A percentile compares a stretch with the other conserved stretches of the same genome.
Conservation (phyloP, 768 basidiomycete genomes). For the Steccherinum ochraceum region DNA sequence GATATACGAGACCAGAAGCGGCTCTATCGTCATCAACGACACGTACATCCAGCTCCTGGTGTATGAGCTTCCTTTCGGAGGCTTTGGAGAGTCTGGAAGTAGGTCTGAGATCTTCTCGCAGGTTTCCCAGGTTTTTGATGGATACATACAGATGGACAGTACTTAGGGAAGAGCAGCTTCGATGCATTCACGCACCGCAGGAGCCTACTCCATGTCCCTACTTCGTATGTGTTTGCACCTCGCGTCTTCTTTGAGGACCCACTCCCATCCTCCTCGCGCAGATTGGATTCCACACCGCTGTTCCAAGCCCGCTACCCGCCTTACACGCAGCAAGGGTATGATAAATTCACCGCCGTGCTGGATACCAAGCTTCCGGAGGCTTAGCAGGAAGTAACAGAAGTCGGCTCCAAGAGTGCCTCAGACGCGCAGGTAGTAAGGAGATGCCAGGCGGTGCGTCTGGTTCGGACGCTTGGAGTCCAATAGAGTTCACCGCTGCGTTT, state of each 20-base stretch:
- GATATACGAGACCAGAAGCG: background rate
- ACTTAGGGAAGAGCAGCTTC: slow-evolving; percentile 21
- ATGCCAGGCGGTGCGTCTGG: too few relatives aligned
- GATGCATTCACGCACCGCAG: slow-evolving; percentile 44
- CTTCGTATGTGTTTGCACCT: slow-evolving; percentile 37
- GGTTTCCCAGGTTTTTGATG: too few relatives aligned
- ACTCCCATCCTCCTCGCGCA: background rate
- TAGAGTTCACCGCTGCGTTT: too few relatives aligned
- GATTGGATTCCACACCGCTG: slow-evolving; percentile 40
- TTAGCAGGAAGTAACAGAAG: too few relatives aligned
- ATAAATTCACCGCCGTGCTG: background rate
- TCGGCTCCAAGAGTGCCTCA: too few relatives aligned
- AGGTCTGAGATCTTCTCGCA: slow-evolving; percentile 3
- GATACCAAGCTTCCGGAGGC: too few relatives aligned
- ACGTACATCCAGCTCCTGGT: background rate
- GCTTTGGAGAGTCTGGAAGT: slow-evolving; percentile 26
- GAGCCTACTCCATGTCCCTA: slow-evolving; percentile 48
- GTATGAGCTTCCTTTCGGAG: slow-evolving; percentile 9
- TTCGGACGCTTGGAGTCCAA: too few relatives aligned
- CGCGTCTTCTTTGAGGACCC: background rate
- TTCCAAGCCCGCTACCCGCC: slow-evolving; percentile 57
- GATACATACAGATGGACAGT: slow-evolving; percentile 20
- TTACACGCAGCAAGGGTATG: slow-evolving; percentile 33
- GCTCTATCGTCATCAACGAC: background rate
- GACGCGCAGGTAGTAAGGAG: too few relatives aligned